phyloP scores from a whole-genome alignment of 2,329 filamentous ascomycete genomes.

The Stemphylium vesicarium region DNA sequence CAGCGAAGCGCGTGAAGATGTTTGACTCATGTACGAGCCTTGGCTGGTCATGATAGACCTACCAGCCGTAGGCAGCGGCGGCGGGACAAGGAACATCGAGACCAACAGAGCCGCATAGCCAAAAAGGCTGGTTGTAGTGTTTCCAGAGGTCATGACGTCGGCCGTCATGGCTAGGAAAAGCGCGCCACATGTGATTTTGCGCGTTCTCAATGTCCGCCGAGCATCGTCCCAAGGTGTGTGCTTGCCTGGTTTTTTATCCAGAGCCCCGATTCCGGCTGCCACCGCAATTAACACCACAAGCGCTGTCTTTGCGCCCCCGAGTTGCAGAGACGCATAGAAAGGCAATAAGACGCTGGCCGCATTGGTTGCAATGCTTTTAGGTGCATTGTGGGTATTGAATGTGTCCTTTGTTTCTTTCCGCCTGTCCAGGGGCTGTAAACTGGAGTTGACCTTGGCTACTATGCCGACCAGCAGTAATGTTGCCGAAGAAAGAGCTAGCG shows the following conservation, averaged over 20 bases:
- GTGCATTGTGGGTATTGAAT: constrained; percentile 14
- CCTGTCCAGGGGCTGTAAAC: constrained; percentile 41
- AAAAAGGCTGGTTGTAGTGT: constrained; percentile 39
- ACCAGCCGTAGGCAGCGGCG: constrained; percentile 52
- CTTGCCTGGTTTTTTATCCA: constrained; percentile 41
- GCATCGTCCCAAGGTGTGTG: constrained; percentile 39
- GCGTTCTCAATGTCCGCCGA: constrained; percentile 45
- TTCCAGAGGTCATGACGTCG: constrained; percentile 40
- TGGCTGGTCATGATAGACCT: constrained; percentile 40
- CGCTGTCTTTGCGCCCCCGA: constrained; percentile 62
- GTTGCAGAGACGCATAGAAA: constrained; percentile 62
- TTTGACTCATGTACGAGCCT: constrained; percentile 30
- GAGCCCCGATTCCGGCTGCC: constrained; percentile 52
- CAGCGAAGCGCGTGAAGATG: constrained; percentile 31
- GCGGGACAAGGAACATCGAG: constrained; percentile 58
- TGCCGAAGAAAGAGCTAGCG: constrained; percentile 54
- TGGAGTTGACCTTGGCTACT: constrained; percentile 43
- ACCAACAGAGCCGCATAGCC: constrained; percentile 57
- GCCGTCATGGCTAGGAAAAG: constrained; percentile 42
- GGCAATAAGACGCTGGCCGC: constrained; percentile 57
- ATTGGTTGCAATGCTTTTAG: constrained; percentile 39
- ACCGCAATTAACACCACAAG: constrained; percentile 57
- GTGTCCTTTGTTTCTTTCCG: constrained; percentile 39
- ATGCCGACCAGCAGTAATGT: constrained; percentile 55
- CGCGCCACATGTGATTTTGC: constrained; percentile 46